Evolutionary conservation across 2,329 filamentous ascomycete genomes (phyloP), one percentile per base, ranked within the genome.

Genomic region (Hypomyces rosellus): DNA sequence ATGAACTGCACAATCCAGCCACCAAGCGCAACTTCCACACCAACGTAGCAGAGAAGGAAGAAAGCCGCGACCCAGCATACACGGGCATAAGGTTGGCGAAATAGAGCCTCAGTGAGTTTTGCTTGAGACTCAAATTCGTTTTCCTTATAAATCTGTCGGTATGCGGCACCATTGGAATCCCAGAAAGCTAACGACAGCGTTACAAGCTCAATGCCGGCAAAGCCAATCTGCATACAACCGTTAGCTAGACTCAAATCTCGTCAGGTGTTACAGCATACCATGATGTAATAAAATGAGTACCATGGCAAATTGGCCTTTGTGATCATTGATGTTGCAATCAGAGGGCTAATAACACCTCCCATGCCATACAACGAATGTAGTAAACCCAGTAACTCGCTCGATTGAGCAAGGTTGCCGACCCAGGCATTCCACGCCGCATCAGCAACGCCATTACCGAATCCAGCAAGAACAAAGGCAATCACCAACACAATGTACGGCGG

Each of bases 1-100:
- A 93, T 92, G 65, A 93, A 92, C 5, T 84, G 82, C 47, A 90
- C 85, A 50, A 93, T 87, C 89, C 88, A 93, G 5, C 88, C 88
- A 16, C 86, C 86, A 0, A 91, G 75, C 0, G 84, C 82, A 41
- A 88, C 85, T 65, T 93, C 88, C 1, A 83, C 74, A 7, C 89
- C 88, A 0, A 91, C 84, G 60, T 92, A 92, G 33, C 80, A 79
- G 11, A 93, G 77, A 18, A 92, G 71, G 65, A 92, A 93, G 1
- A 85, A 54, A 0, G 87, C 76, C 55, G 79, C 81, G n/a, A 87
- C 70, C 85, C 86, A 89, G 1, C 84, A 83, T 0, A 86, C 76
- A 43, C 72, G 73, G 14, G 72, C 71, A 5, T 65, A 64, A 0
- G 71, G 72, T 52, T 60, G 61, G 50, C 68, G 68, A 39, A 74